Evolutionary conservation across 1,284 basidiomycete genomes (phyloP).

Genomic region (Anthracocystis setariae): DNA sequence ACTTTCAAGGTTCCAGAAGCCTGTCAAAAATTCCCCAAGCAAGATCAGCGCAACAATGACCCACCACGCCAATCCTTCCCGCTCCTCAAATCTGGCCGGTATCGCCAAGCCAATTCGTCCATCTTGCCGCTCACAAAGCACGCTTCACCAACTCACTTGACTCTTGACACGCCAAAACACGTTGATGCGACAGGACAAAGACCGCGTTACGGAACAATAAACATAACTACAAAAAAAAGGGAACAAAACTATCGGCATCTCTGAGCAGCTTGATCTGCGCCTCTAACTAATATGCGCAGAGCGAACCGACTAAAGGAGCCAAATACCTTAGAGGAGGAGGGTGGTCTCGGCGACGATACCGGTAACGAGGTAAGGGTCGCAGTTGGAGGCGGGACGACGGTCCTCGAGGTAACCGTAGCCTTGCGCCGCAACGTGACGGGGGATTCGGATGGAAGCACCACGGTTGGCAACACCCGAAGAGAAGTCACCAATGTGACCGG

Average conservation of each 20-base stretch:
- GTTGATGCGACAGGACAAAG: no score
- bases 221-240: neutral
- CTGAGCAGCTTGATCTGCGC: neutral
- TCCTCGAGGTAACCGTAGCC: constrained; percentile 86
- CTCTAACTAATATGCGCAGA: constrained; percentile 6
- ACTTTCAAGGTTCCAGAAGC: no score
- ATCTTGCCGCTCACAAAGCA: no score
- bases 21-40: no score
- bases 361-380: constrained; percentile 75
- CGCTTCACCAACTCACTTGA: no score
- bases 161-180: no score
- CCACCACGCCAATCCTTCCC: no score
- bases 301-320: neutral
- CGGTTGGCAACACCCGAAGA: constrained; percentile 96
- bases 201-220: neutral
- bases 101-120: no score
- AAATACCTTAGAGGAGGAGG: constrained; percentile 50
- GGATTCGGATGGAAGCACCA: constrained; percentile 78
- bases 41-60: no score
- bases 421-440: constrained; percentile 87
- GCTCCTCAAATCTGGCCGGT: no score
- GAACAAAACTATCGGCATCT: neutral
- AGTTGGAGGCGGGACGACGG: constrained; percentile 81
- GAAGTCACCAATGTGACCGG: constrained; percentile 91
- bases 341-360: constrained; percentile 92